A percentile compares a stretch with the other conserved stretches of the same genome.
phyloP scores from a whole-genome alignment of 2,329 filamentous ascomycete species.

The Trichophyton verrucosum region DNA sequence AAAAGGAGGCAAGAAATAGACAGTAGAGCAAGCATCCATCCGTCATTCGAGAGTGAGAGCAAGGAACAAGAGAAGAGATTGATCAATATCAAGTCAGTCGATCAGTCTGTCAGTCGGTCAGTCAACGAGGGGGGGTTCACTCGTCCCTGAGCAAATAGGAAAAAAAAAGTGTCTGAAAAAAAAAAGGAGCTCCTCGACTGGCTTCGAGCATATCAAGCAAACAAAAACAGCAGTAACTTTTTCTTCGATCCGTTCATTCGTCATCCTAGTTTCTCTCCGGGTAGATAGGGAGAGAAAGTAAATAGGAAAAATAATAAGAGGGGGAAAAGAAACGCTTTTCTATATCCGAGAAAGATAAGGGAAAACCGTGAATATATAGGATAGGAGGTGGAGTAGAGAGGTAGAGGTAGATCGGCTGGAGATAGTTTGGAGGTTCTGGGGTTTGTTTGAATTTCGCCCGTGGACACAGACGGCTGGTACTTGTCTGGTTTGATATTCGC shows the following conservation, averaged over 20 bases:
- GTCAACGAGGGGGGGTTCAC: too few species aligned
- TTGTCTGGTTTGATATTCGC: neutral
- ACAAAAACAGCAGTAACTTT: neutral
- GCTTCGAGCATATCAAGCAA: neutral
- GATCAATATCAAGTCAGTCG: neutral
- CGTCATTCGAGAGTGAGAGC: neutral
- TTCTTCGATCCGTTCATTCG: neutral
- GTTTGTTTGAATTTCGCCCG: too few species aligned
- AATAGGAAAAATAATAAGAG: neutral
- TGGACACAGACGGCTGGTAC: too few species aligned
- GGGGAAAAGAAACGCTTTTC: neutral
- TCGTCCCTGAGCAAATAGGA: too few species aligned
- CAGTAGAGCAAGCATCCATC: neutral
- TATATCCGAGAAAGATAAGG: constrained; percentile 3
- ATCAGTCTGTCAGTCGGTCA: neutral
- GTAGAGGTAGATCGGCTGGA: too few species aligned
- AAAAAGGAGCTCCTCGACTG: neutral
- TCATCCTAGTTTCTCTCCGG: neutral
- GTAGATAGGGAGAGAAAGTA: too few species aligned
- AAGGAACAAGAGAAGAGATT: neutral
- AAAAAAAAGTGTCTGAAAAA: too few species aligned
- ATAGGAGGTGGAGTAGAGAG: neutral
- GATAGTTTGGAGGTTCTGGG: too few species aligned
- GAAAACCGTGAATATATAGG: neutral
- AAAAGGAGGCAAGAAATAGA: neutral